Conservation (phyloP, 2,329 filamentous ascomycete genomes). For the Talaromyces piceae region DNA sequence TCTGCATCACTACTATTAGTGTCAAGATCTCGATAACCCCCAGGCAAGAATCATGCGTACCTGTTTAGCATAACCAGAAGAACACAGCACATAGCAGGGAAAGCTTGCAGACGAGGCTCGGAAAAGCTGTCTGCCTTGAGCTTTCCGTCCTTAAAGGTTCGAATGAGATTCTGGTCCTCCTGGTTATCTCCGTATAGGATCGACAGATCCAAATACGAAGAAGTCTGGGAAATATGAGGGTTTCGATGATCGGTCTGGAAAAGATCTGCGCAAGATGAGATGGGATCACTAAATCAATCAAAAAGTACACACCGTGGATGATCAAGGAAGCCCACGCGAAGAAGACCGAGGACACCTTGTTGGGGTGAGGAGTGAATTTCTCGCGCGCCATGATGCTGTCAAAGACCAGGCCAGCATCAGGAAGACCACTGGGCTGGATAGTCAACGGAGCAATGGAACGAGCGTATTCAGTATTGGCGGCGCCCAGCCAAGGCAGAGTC, state of each 20-base stretch:
- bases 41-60: conserved; percentile 9
- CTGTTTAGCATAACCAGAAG: conserved; percentile 64
- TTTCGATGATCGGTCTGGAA: conserved; percentile 63
- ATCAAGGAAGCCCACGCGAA: conserved; percentile 69
- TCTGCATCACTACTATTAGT: conserved; percentile 11
- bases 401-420: conserved; percentile 53
- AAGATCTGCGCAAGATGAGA: conserved; percentile 41
- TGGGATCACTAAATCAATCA: neutral
- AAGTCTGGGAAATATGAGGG: conserved; percentile 56
- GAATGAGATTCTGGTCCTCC: conserved; percentile 43
- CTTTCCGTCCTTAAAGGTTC: conserved; percentile 61
- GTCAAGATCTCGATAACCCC: neutral
- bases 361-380: conserved; percentile 50
- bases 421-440: conserved; percentile 56
- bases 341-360: conserved; percentile 63
- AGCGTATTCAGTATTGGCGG: conserved; percentile 60
- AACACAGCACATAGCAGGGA: conserved; percentile 65
- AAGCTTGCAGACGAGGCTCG: conserved; percentile 61
- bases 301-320: conserved; percentile 53
- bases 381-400: conserved; percentile 38
- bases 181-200: conserved; percentile 60
- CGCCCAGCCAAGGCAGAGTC: conserved; percentile 57
- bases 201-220: conserved; percentile 64
- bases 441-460: conserved; percentile 55
- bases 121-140: conserved; percentile 67